A percentile compares a stretch with the other conserved stretches of the same genome.
phyloP scores from a whole-genome alignment of 1,284 basidiomycete species.

The Macrocystidia cucumis region DNA sequence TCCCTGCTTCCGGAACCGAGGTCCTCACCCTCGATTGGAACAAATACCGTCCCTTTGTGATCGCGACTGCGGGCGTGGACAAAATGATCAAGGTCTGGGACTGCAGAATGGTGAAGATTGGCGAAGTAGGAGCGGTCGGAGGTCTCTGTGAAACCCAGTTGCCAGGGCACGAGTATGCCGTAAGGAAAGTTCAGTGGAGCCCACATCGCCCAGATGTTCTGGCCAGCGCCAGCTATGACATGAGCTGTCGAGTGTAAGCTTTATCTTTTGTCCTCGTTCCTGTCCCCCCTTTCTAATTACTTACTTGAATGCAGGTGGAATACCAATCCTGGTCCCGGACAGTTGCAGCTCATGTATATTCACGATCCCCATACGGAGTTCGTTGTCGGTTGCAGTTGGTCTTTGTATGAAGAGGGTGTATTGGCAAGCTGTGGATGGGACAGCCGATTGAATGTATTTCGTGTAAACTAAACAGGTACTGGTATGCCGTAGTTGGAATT shows the following conservation, averaged over 20 bases:
- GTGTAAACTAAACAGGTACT: slow-evolving; percentile 21
- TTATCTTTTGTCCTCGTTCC: slow-evolving; percentile 13
- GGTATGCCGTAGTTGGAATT: slow-evolving; percentile 2
- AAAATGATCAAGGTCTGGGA: slow-evolving; percentile 80
- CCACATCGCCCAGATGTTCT: slow-evolving; percentile 65
- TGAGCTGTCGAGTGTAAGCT: slow-evolving; percentile 91
- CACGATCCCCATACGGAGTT: slow-evolving; percentile 93
- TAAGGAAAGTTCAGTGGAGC: slow-evolving; percentile 77
- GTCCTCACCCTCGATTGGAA: slow-evolving; percentile 87
- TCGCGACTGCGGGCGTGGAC: slow-evolving; percentile 82
- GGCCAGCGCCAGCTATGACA: slow-evolving; percentile 89
- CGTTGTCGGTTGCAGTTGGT: slow-evolving; percentile 89
- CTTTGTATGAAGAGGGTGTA: slow-evolving; percentile 77
- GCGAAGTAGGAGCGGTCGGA: slow-evolving; percentile 48
- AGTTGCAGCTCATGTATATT: slow-evolving; percentile 54
- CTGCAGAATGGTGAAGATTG: slow-evolving; percentile 67
- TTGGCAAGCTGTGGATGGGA: slow-evolving; percentile 92
- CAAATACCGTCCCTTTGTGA: slow-evolving; percentile 75
- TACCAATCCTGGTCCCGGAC: slow-evolving; percentile 42
- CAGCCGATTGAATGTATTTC: slow-evolving; percentile 73
- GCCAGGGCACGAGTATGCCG: slow-evolving; percentile 76
- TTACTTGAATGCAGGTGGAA: slow-evolving; percentile 46
- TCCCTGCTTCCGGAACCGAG: slow-evolving; percentile 66
- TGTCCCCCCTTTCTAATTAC: slow-evolving; percentile 3
- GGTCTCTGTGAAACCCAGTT: slow-evolving; percentile 62